These are phyloP conservation scores for Claviceps fusiformis DNA, from an alignment of 2,329 filamentous ascomycete genomes.

Conservation along the genomic window DNA sequence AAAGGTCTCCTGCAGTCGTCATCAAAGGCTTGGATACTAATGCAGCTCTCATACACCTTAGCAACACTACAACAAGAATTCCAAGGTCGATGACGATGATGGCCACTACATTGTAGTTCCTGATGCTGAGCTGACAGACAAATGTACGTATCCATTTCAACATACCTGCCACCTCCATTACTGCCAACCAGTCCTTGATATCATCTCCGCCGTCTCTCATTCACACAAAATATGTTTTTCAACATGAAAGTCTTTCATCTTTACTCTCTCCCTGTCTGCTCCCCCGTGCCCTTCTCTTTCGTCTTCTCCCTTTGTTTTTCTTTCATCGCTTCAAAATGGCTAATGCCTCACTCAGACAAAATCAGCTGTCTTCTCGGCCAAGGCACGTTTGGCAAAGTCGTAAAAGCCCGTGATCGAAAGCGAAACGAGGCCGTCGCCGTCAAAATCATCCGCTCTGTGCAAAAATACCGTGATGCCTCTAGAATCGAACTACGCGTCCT, in stretches of 20 bases:
- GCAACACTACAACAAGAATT: constrained; percentile 35
- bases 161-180: background rate
- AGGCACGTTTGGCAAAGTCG: constrained; percentile 96
- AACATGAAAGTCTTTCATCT: too few species aligned
- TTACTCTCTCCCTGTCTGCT: too few species aligned
- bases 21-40: background rate
- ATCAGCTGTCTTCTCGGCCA: constrained; percentile 85
- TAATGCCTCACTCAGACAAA: constrained; percentile 45
- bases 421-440: constrained; percentile 74
- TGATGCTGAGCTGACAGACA: constrained; percentile 71
- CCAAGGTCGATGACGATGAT: constrained; percentile 89
- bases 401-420: constrained; percentile 73
- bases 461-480: constrained; percentile 94
- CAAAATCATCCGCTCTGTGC: constrained; percentile 96
- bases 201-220: background rate
- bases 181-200: background rate
- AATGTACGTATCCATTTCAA: constrained; percentile 56
- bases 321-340: background rate
- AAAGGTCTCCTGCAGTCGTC: background rate
- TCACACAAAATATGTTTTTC: too few species aligned
- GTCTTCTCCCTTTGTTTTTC: too few species aligned
- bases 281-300: too few species aligned
- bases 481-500: constrained; percentile 88
- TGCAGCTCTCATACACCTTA: constrained; percentile 3
- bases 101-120: constrained; percentile 92